Evolutionary conservation across 805 yeast species (phyloP), one percentile per base, ranked within the genome.

Genomic region (Hanseniaspora hatyaiensis): DNA sequence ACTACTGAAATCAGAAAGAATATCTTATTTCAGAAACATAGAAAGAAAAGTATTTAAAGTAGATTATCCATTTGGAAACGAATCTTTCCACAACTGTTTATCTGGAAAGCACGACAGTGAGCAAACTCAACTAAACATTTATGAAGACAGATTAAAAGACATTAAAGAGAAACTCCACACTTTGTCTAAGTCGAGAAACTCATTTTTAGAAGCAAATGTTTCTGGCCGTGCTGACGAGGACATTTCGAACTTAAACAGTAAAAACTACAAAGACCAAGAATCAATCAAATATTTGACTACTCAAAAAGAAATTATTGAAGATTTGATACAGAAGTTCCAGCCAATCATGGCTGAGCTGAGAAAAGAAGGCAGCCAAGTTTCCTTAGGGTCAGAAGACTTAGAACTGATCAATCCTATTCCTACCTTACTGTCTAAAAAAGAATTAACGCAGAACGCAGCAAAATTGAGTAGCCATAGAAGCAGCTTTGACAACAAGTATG

Each of bases 11-110:
- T 68, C 82, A 6, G 85, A 85, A 1, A 64, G 75, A 53, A 73
- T 80, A 50, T 72, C 78, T 6, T 80, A 78, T 55, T 72, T 77
- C 50, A 62, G 83, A 51, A 80, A 79, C 34, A 61, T 63, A 55
- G 71, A 59, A 53, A 72, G 53, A 65, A 69, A 62, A 8, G 65
- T 65, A 5, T 61, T 66, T 12, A 66, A 67, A 6, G 72, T 77
- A 2, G 53, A 53, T 1, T 75, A 59, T 57, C 82, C 83, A 13
- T 80, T 80, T 64, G 83, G 82, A 5, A 65, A 67, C 28, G 82
- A 74, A 53, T 56, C 63, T 1, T 69, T 75, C 1, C 83, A 78
- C 57, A 57, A 64, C 11, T 78, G 82, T 58, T 54, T 67, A n/a
- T 65, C 77, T 50, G 80, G 74, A 1, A 54, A 58, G 3, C 67